Evolutionary conservation across 2,329 filamentous ascomycete species (phyloP).

Genomic region (Colletotrichum gloeosporioides): DNA sequence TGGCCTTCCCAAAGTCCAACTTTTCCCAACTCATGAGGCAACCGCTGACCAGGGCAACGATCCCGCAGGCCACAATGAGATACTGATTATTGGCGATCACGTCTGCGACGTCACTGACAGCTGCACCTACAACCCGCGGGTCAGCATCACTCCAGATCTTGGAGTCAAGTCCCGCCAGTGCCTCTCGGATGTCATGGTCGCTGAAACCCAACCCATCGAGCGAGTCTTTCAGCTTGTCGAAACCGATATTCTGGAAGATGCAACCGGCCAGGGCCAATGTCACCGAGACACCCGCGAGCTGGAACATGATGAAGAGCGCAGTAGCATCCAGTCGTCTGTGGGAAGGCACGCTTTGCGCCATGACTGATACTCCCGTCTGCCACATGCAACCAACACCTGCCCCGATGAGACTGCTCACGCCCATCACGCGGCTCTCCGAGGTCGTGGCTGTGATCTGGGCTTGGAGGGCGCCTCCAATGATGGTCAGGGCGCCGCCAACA

Average conservation of each 20-base stretch:
- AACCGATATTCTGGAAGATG: slow-evolving; percentile 37
- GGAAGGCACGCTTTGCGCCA: slow-evolving; percentile 18
- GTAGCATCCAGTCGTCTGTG: slow-evolving; percentile 33
- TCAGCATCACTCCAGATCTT: slow-evolving; percentile 24
- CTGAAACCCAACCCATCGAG: slow-evolving; percentile 23
- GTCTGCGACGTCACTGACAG: slow-evolving; percentile 27
- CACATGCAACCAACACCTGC: slow-evolving; percentile 35
- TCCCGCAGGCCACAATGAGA: slow-evolving; percentile 29
- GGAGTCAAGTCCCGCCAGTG: slow-evolving; percentile 32
- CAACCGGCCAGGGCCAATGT: slow-evolving; percentile 31
- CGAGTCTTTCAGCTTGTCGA: slow-evolving; percentile 23
- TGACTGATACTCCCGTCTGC: slow-evolving; percentile 33
- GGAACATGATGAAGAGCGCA: slow-evolving; percentile 37
- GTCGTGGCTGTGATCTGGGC: slow-evolving; percentile 28
- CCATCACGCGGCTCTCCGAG: slow-evolving; percentile 33
- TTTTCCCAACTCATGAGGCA: slow-evolving; percentile 33
- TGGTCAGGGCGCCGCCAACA: slow-evolving; percentile 28
- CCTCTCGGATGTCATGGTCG: slow-evolving; percentile 29
- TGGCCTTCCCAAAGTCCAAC: slow-evolving; percentile 24
- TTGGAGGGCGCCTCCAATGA: slow-evolving; percentile 30
- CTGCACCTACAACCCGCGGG: slow-evolving; percentile 19
- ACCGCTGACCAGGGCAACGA: slow-evolving; percentile 28
- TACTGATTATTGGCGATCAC: slow-evolving; percentile 32
- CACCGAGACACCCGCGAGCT: slow-evolving; percentile 33
- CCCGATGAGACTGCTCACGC: slow-evolving; percentile 34